Base-by-base conservation (phyloP, 1,284 basidiomycete species). In the Heterobasidion parviporum region DNA sequence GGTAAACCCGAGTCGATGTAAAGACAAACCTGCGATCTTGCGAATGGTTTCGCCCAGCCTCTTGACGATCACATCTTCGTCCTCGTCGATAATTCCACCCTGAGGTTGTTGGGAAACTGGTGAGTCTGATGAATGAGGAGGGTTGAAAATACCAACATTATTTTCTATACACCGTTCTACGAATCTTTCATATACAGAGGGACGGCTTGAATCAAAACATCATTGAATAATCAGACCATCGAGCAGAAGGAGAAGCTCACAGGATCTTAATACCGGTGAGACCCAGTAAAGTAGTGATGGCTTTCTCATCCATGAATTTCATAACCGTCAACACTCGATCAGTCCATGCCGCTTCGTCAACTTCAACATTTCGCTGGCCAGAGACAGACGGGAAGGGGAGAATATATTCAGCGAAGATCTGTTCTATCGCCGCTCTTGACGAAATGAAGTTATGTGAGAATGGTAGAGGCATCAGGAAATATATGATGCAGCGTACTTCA, bases 51-150 rank as follows among this genome's bases (percentile, higher is more conserved):
- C 66, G 47, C 78, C 77, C 47, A 95, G 71, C 48, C 75, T 74
- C 14, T 74, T 75, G 50, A 80, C 82, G 46, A 89, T 72, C 1
- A 67, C 65, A 36, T 86, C 86, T 61, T 90, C 87, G 59, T 90
- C 77, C 56, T 86, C 79, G 61, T 95, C 92, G 50, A 94, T 89
- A 32, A 92, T 77, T 2, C 94, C 94, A 3, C 92, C 92, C 92
- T 94, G 59, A 15, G 15, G 15, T 8, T 41, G 7, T 15, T 45
- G 9, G 15, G n/a, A 44, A 6, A 26, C 32, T 5, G 15, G 14
- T 60, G 38, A 43, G 9, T 9, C 26, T 38, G 57, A 15, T 14
- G 14, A 52, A 36, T 45, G 45, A 43, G n/a, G 14, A 53, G 36
- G 36, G 51, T 49, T 53, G 8, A 34, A 34, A 18, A 14, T 4